These are phyloP conservation scores for Balakata baccata DNA, from an alignment of 345 rosid genomes.

Conservation along the genomic window DNA sequence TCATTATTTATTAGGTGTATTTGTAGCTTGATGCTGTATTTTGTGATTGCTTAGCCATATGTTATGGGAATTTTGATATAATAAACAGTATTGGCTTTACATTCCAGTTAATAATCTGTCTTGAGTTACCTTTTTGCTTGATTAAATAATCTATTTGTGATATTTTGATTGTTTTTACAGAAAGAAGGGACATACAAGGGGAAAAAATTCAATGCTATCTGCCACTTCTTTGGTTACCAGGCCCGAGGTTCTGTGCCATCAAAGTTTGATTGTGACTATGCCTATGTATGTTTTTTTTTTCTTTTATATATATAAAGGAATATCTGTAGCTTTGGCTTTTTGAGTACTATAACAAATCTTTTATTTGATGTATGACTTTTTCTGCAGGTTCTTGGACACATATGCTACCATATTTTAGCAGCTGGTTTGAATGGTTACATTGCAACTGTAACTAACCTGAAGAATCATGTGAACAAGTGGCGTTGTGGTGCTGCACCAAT, in stretches of 20 bases:
- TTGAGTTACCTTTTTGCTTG: background rate
- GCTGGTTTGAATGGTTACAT: conserved; percentile 96
- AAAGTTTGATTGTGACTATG: conserved; percentile 95
- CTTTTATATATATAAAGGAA: no score
- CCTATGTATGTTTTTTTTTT: conserved; percentile 86
- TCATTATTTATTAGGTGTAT: background rate
- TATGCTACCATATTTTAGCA: conserved; percentile 85
- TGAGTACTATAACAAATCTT: background rate
- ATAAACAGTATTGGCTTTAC: background rate
- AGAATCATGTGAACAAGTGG: conserved; percentile 92
- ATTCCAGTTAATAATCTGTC: background rate
- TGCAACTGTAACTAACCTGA: conserved; percentile 90
- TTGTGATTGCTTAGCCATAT: conserved; percentile 1
- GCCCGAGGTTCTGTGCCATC: conserved; percentile 99
- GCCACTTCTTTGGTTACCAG: conserved; percentile 99
- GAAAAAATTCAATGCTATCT: conserved; percentile 91
- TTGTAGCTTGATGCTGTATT: background rate
- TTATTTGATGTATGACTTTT: conserved; percentile 4
- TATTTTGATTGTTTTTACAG: conserved; percentile 38
- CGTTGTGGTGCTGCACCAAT: conserved; percentile 96
- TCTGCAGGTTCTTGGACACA: conserved; percentile 83
- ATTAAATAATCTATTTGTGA: conserved; percentile 7
- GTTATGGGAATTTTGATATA: background rate
- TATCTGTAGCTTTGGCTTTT: conserved; percentile 15
- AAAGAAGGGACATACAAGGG: conserved; percentile 91